phyloP scores from a whole-genome alignment of 1,139 yeast species.

The Pichia sp. region DNA sequence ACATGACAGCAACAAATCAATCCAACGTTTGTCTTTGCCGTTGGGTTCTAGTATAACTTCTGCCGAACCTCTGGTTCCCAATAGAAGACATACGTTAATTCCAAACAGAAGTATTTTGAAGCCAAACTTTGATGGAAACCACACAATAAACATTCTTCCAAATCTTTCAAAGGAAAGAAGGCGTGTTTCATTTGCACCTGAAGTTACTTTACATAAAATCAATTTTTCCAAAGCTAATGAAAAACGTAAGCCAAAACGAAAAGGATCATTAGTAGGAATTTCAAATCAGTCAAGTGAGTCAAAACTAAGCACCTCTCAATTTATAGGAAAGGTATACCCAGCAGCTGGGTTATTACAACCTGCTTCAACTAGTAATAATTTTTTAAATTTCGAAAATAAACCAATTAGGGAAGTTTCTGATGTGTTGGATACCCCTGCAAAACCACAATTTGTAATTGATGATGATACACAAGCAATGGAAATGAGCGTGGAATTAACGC shows the following conservation, averaged over 20 bases:
- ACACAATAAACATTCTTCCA: conserved; percentile 28
- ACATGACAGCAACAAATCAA: not conserved
- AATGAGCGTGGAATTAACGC: conserved; percentile 21
- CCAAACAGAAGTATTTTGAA: conserved; percentile 34
- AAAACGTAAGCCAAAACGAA: conserved; percentile 3
- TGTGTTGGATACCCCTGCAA: not conserved
- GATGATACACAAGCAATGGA: conserved; percentile 28
- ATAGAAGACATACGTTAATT: conserved; percentile 32
- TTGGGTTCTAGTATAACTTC: not conserved
- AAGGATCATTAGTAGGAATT: conserved; percentile 4
- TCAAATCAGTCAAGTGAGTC: not conserved
- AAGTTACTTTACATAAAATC: conserved; percentile 64
- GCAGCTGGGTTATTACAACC: not conserved
- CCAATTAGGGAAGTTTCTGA: not conserved
- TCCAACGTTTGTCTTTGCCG: conserved; percentile 9
- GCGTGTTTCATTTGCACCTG: conserved; percentile 71
- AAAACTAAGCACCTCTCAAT: conserved; percentile 6
- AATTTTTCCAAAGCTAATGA: conserved; percentile 11
- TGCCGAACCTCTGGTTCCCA: not conserved
- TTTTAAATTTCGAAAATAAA: not conserved
- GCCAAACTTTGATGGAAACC: conserved; percentile 23
- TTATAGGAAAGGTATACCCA: conserved; percentile 7
- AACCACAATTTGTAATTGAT: conserved; percentile 9
- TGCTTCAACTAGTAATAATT: not conserved
- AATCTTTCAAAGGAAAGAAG: conserved; percentile 29